Percentiles rank a stretch among this genome's conserved stretches.
Conservation (phyloP, 495 filamentous ascomycete genomes). For the Aspergillus coremiiformis region DNA sequence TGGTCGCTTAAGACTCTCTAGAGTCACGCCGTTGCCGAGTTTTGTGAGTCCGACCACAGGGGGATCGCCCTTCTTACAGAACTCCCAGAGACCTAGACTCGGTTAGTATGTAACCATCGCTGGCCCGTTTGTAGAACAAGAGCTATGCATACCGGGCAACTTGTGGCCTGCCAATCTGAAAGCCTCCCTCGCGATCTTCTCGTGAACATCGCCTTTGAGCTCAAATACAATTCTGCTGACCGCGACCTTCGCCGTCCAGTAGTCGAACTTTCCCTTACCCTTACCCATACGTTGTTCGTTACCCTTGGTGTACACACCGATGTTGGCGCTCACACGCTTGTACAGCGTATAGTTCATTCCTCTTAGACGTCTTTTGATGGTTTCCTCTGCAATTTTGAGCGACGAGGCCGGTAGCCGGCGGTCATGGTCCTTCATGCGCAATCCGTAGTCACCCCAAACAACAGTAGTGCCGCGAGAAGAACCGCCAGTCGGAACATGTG, state of each 20-base stretch:
- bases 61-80: slow-evolving; percentile 86
- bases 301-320: slow-evolving; percentile 89
- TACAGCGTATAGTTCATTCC: slow-evolving; percentile 91
- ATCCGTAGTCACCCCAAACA: slow-evolving; percentile 90
- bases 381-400: slow-evolving; percentile 82
- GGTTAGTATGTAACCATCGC: slow-evolving; percentile 12
- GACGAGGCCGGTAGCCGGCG: slow-evolving; percentile 81
- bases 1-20: slow-evolving; percentile 70
- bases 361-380: slow-evolving; percentile 78
- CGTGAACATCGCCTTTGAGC: slow-evolving; percentile 83
- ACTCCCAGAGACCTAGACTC: slow-evolving; percentile 74
- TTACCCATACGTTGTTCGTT: slow-evolving; percentile 99
- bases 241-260: slow-evolving; percentile 83
- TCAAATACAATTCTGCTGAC: slow-evolving; percentile 89
- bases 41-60: slow-evolving; percentile 93
- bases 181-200: slow-evolving; percentile 88
- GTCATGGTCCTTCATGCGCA: slow-evolving; percentile 91
- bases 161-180: slow-evolving; percentile 93
- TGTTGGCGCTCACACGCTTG: slow-evolving; percentile 81
- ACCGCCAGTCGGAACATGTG: slow-evolving; percentile 83
- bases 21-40: slow-evolving; percentile 67
- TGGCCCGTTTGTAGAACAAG: neutral
- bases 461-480: slow-evolving; percentile 89
- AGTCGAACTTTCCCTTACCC: slow-evolving; percentile 94
- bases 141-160: slow-evolving; percentile 66